Evolutionary conservation across 2,329 filamentous ascomycete species (phyloP), one percentile per base, ranked within the genome.

Genomic region (Fusarium sp.): DNA sequence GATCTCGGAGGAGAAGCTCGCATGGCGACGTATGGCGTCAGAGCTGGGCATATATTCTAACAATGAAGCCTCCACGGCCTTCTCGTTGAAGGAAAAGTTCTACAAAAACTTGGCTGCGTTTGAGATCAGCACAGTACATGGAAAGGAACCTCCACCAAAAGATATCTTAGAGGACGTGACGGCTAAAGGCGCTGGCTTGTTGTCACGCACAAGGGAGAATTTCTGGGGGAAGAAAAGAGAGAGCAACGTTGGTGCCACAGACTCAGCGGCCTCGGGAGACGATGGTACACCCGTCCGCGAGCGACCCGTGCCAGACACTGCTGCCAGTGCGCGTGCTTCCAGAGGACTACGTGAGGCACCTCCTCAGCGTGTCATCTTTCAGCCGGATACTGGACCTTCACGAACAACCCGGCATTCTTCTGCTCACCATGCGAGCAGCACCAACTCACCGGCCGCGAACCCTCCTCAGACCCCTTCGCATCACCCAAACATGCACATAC

Each of bases 31-130:
- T 77, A 88, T 97, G 77, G 93, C 92, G 18, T 88, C 91, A 60
- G 91, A 95, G 77, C 92, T 97, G 65, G 90, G 93, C 56, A 89
- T 95, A 72, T 90, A 90, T 79, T 91, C 91, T 63, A 88, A 89
- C 78, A 95, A 96, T 79, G 90, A 94, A 72, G 88, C 94, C 12
- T 94, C 94, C n/a, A 90, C 94, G 67, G 94, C 94, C 20, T 97
- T 97, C 83, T 89, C 93, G 67, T 86, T 97, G 63, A 98, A 98
- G 84, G 92, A 93, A 63, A 91, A 93, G 72, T 98, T 96, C 84
- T 97, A 97, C 86, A 95, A 94, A 82, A 94, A 96, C 78, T 88
- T 98, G 50, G 92, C 93, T 18, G 94, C 95, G 4, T 98, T 93
- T 82, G 95, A 97, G 83, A 96, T 97, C 78, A 90, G 90, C 53